Conservation (phyloP, 345 rosid species). For the Boechera retrofracta region DNA sequence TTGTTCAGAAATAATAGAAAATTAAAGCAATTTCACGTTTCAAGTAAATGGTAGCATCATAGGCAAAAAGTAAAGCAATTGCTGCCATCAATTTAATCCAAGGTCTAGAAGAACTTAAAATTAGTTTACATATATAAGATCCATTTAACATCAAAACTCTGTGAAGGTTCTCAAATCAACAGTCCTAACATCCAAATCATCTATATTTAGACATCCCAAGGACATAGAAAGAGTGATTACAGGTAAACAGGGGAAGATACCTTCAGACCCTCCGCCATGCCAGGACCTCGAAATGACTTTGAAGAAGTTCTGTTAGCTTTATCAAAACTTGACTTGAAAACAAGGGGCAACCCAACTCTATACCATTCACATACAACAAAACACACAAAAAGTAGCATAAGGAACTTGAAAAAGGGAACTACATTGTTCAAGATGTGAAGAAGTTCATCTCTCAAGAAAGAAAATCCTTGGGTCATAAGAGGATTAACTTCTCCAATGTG, state of each 20-base stretch:
- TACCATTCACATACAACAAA: constrained; percentile 32
- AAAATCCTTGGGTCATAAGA: no score
- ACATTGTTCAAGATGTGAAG: constrained; percentile 18
- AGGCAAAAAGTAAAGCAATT: background rate
- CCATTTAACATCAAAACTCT: background rate
- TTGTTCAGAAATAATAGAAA: background rate
- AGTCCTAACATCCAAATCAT: constrained; percentile 5
- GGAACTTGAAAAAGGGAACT: constrained; percentile 9
- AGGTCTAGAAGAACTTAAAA: background rate
- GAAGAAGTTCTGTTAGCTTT: constrained; percentile 96
- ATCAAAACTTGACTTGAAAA: constrained; percentile 97
- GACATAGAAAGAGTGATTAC: background rate
- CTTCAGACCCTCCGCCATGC: constrained; percentile 91
- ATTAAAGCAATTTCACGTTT: background rate
- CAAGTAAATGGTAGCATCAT: constrained; percentile 7
- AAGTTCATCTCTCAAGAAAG: constrained; percentile 6
- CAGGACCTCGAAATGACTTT: constrained; percentile 95
- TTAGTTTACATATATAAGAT: background rate
- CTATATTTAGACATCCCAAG: constrained; percentile 7
- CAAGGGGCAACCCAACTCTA: constrained; percentile 88
- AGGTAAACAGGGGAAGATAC: constrained; percentile 46
- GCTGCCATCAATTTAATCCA: background rate
- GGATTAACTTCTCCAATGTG: background rate
- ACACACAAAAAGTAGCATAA: constrained; percentile 4
- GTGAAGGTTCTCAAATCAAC: constrained; percentile 9